Evolutionary conservation across 1,284 basidiomycete genomes (phyloP).

Genomic region (Trametes sp.): DNA sequence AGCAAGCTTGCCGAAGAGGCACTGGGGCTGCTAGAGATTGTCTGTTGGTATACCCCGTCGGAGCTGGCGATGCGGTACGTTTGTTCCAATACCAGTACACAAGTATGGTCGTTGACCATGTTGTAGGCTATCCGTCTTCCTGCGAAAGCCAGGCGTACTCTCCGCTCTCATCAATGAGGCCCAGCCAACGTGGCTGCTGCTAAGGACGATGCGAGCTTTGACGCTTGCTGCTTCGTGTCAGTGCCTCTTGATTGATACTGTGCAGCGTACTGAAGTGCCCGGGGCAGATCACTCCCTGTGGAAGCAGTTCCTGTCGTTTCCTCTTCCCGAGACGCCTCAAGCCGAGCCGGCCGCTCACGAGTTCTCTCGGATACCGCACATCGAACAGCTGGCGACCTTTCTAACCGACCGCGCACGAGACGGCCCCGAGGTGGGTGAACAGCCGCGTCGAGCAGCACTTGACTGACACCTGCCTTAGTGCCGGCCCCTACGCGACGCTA

Average conservation of each 20-base stretch:
- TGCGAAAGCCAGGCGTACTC: conserved; percentile 50
- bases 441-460: background rate
- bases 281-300: conserved; percentile 48
- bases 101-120: conserved; percentile 9
- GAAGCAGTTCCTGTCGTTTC: conserved; percentile 46
- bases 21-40: conserved; percentile 58
- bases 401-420: conserved; percentile 54
- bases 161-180: conserved; percentile 55
- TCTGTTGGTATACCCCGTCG: conserved; percentile 57
- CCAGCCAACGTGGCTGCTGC: conserved; percentile 60
- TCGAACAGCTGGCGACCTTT: conserved; percentile 60
- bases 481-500: conserved; percentile 51
- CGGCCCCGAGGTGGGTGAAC: conserved; percentile 51
- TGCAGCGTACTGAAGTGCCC: too few species aligned
- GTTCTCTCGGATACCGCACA: conserved; percentile 49
- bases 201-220: conserved; percentile 55
- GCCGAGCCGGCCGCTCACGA: conserved; percentile 34
- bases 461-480: conserved; percentile 42
- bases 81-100: background rate
- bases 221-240: conserved; percentile 63
- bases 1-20: conserved; percentile 49
- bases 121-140: conserved; percentile 50
- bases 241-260: conserved; percentile 32
- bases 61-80: conserved; percentile 53
- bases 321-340: conserved; percentile 29